These are phyloP conservation scores for Arachnomyces sp. DNA, from an alignment of 2,329 filamentous ascomycete genomes.

Conservation along the genomic window DNA sequence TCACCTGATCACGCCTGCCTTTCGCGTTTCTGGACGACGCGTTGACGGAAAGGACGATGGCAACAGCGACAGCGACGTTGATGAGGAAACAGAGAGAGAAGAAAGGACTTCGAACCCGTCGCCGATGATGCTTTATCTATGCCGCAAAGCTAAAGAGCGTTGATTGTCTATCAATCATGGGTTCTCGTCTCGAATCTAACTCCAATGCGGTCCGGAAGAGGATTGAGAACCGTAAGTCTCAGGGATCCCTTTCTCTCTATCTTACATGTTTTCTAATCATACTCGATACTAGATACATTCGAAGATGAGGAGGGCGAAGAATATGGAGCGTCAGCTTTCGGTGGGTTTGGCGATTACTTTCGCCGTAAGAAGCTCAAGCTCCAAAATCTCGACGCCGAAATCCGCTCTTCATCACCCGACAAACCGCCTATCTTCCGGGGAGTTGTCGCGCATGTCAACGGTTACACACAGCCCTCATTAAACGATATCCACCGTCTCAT, in stretches of 20 bases:
- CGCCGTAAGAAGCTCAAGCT: conserved; percentile 94
- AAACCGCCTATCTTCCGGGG: conserved; percentile 84
- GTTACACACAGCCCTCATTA: conserved; percentile 89
- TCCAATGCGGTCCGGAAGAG: conserved; percentile 53
- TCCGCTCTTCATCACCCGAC: conserved; percentile 59
- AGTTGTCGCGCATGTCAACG: conserved; percentile 83
- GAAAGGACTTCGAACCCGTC: conserved; percentile 11
- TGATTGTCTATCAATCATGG: conserved; percentile 40
- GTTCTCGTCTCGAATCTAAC: conserved; percentile 53
- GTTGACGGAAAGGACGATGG: neutral
- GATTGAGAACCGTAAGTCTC: conserved; percentile 48
- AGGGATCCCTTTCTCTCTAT: neutral
- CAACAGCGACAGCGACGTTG: too few species aligned
- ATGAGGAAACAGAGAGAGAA: neutral
- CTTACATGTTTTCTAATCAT: conserved; percentile 7
- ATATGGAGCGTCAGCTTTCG: conserved; percentile 78
- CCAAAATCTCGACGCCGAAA: conserved; percentile 81
- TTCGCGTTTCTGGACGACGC: too few species aligned
- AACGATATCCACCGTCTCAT: conserved; percentile 82
- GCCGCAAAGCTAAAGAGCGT: too few species aligned
- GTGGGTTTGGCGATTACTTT: conserved; percentile 86
- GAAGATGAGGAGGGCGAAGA: conserved; percentile 79
- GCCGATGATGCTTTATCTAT: neutral
- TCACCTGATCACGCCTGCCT: too few species aligned
- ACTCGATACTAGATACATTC: conserved; percentile 52